A percentile compares a stretch with the other conserved stretches of the same genome.
phyloP scores from a whole-genome alignment of 2,329 filamentous ascomycete genomes.

The Cadophora sp. region DNA sequence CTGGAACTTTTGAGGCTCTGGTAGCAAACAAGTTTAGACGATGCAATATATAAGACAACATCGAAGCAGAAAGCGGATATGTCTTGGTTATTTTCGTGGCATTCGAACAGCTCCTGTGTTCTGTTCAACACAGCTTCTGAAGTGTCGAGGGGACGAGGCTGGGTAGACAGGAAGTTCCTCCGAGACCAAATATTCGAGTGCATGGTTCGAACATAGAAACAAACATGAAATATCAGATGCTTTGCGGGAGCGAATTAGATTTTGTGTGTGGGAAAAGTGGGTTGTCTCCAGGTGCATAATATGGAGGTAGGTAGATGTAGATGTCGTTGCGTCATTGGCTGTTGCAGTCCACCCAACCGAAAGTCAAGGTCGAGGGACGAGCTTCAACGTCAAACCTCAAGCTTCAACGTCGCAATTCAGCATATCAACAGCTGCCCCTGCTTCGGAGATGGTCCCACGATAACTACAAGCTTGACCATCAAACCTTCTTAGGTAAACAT shows the following conservation, averaged over 20 bases:
- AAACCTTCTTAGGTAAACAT: neutral
- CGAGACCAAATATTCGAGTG: no score
- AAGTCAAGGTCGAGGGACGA: neutral
- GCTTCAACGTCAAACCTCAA: neutral
- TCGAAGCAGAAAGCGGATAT: neutral
- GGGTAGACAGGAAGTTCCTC: no score
- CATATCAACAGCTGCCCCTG: neutral
- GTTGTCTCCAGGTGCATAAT: no score
- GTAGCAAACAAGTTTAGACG: neutral
- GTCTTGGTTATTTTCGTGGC: neutral
- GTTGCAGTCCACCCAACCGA: neutral
- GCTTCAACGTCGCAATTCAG: no score
- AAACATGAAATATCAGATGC: neutral
- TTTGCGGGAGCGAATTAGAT: neutral
- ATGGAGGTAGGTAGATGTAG: neutral
- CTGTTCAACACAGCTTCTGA: no score
- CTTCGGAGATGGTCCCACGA: neutral
- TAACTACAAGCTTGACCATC: neutral
- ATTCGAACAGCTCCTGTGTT: neutral
- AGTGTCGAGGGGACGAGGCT: no score
- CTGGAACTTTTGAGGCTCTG: no score
- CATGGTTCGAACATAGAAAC: no score
- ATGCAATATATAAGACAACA: neutral
- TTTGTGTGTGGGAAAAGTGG: no score
- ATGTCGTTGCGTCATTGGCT: neutral